Conservation (phyloP, 306 rosid genomes). For the Trichosanthes cucumerina region DNA sequence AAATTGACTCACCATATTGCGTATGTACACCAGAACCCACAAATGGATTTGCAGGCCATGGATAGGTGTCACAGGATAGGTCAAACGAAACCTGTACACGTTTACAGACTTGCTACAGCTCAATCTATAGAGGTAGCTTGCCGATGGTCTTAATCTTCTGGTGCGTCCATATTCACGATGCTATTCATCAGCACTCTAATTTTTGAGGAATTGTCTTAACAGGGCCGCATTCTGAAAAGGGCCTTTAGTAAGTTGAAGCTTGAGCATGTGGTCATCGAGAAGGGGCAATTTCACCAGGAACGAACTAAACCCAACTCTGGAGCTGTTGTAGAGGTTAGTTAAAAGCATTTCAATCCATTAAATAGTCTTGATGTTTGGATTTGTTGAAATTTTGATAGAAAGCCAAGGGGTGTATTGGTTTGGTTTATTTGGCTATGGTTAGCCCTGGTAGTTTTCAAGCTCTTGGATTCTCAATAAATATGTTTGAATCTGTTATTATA, state of each 20-base stretch:
- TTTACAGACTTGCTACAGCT: slow-evolving; percentile 91
- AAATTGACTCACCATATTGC: slow-evolving; percentile 9
- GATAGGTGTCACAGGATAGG: slow-evolving; percentile 97
- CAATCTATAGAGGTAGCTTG: slow-evolving; percentile 74
- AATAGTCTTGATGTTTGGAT: not conserved
- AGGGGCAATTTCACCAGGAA: slow-evolving; percentile 88
- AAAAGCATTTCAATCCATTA: not conserved
- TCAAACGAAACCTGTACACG: slow-evolving; percentile 96
- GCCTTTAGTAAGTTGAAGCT: slow-evolving; percentile 97
- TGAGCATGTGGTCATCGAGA: slow-evolving; percentile 88
- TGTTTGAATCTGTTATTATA: not conserved
- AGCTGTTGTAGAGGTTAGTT: slow-evolving; percentile 45
- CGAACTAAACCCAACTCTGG: slow-evolving; percentile 22
- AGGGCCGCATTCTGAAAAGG: slow-evolving; percentile 90
- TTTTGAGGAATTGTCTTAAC: slow-evolving; percentile 17
- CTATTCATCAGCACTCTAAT: not conserved
- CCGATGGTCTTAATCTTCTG: not conserved
- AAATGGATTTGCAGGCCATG: slow-evolving; percentile 98
- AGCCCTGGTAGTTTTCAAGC: not conserved
- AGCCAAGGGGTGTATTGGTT: not conserved
- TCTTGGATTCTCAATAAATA: not conserved
- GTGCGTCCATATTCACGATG: not conserved
- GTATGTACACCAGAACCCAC: slow-evolving; percentile 69
- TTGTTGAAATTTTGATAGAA: not conserved
- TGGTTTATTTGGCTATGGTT: not conserved